Evolutionary conservation across 345 rosid species (phyloP).

Genomic region (Diplotaxis tenuifolia): DNA sequence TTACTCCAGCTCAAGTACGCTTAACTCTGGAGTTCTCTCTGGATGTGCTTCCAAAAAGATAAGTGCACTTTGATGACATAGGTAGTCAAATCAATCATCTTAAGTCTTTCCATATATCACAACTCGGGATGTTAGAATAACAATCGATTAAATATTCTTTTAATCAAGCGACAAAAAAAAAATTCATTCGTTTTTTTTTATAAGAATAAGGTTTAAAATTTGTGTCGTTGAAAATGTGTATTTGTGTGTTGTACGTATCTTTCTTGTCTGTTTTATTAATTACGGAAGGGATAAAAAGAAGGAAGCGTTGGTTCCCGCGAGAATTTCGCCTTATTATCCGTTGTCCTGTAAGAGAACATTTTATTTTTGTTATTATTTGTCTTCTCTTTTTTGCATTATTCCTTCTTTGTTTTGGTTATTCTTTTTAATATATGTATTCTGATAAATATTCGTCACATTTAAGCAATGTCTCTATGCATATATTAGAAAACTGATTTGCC

Average conservation of each 20-base stretch:
- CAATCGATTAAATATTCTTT: too few species aligned
- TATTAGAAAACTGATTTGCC: slow-evolving; percentile 11
- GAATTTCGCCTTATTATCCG: slow-evolving; percentile 44
- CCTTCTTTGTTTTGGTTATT: slow-evolving; percentile 30
- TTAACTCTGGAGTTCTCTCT: too few species aligned
- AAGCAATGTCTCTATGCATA: background rate
- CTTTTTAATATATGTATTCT: background rate
- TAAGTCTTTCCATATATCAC: too few species aligned
- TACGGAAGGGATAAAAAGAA: slow-evolving; percentile 15
- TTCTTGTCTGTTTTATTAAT: slow-evolving; percentile 15
- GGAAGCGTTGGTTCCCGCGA: slow-evolving; percentile 44
- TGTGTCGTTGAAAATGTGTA: background rate
- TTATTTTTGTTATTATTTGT: slow-evolving; percentile 40
- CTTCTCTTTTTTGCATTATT: slow-evolving; percentile 72
- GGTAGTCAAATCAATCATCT: too few species aligned
- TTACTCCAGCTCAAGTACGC: too few species aligned
- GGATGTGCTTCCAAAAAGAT: too few species aligned
- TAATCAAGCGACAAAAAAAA: too few species aligned
- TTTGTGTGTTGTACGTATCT: slow-evolving; percentile 13
- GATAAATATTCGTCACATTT: background rate
- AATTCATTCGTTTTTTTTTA: too few species aligned
- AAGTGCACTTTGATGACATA: too few species aligned
- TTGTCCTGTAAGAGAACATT: slow-evolving; percentile 20
- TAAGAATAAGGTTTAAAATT: too few species aligned
- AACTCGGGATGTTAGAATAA: too few species aligned